These are phyloP conservation scores for Lactarius vividus DNA, from an alignment of 768 basidiomycete genomes.

Conservation along the genomic window DNA sequence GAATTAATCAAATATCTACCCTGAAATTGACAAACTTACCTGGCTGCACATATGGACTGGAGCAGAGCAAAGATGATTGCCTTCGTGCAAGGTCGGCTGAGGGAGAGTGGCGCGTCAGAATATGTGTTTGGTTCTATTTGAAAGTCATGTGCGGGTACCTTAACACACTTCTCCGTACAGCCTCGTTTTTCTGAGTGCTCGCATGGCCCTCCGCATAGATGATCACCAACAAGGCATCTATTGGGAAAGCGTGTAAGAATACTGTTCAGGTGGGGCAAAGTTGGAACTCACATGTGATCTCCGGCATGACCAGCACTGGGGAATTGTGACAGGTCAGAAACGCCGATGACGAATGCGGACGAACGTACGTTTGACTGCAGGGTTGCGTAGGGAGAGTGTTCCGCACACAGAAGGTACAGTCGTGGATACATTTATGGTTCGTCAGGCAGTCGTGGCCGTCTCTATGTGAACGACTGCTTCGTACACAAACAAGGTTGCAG, in stretches of 20 bases:
- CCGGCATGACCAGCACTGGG: background rate
- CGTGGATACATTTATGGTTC: background rate
- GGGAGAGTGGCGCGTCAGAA: background rate
- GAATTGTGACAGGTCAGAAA: background rate
- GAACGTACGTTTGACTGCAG: background rate
- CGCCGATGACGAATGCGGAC: background rate
- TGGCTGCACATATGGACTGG: constrained; percentile 53
- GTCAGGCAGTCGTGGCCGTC: background rate
- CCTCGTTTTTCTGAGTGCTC: constrained; percentile 45
- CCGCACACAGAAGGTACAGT: background rate
- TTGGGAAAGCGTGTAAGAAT: background rate
- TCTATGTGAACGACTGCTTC: background rate
- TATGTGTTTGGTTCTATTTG: constrained; percentile 24
- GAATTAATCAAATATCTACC: background rate
- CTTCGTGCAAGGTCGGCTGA: constrained; percentile 31
- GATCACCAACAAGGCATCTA: constrained; percentile 44
- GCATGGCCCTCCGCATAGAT: constrained; percentile 55
- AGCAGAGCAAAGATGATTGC: constrained; percentile 53
- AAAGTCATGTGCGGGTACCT: constrained; percentile 38
- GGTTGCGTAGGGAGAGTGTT: background rate
- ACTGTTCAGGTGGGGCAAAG: background rate
- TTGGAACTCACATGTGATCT: background rate
- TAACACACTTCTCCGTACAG: constrained; percentile 35
- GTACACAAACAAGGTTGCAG: background rate
- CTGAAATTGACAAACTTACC: constrained; percentile 33